Conservation (phyloP, 192 early-diverging fungal species). For the Thamnidium elegans region DNA sequence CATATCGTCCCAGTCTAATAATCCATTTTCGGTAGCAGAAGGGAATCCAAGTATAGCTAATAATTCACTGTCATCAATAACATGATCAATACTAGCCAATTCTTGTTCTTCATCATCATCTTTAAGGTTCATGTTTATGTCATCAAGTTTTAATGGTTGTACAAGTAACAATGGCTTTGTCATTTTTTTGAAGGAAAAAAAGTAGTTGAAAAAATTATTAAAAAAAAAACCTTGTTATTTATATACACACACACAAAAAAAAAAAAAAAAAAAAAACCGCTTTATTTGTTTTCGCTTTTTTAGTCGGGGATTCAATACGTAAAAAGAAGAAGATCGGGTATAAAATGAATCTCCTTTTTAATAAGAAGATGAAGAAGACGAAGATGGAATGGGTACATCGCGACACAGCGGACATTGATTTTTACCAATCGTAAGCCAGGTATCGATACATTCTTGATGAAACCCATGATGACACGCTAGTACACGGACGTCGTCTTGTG, state of each 20-base stretch:
- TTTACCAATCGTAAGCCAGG: conserved; percentile 44
- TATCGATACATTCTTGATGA: conserved; percentile 48
- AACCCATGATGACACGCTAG: conserved; percentile 50
- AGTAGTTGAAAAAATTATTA: neutral
- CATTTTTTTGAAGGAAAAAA: too few species aligned
- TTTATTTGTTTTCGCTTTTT: too few species aligned
- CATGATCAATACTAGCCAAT: too few species aligned
- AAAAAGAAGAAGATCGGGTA: neutral
- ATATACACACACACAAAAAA: neutral
- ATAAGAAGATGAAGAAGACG: neutral
- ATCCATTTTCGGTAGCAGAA: too few species aligned
- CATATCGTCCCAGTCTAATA: too few species aligned
- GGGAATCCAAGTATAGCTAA: too few species aligned
- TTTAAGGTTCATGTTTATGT: too few species aligned
- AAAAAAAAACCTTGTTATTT: neutral
- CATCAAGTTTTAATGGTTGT: too few species aligned
- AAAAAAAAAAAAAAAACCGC: neutral
- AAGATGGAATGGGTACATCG: conserved; percentile 33
- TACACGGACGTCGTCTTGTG: conserved; percentile 37
- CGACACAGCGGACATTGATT: conserved; percentile 52
- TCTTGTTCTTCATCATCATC: too few species aligned
- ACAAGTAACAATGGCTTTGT: too few species aligned
- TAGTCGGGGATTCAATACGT: too few species aligned
- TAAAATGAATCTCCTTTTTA: neutral
- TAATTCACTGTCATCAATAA: too few species aligned